Base-by-base conservation (phyloP, 129 eudicot species). In the Flaveria brownii region DNA sequence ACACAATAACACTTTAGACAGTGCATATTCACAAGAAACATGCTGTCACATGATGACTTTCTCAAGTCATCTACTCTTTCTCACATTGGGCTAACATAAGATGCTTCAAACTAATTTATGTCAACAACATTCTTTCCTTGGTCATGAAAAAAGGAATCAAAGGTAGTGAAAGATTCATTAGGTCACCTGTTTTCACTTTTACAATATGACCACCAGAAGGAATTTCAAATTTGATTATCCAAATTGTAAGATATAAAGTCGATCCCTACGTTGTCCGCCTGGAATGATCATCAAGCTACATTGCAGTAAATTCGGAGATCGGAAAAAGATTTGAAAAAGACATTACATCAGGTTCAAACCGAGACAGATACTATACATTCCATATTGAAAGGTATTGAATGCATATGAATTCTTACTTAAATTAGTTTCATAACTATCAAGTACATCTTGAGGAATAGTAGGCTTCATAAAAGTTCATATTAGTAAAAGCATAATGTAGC, bases 61-160 rank as follows among this genome's bases (percentile, higher is more conserved):
- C 78, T 71, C 69, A 54, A 70, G n/a, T 70, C 30, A 70, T 68
- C 66, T 76, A 15, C 25, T 64, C 52, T 77, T 28, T 41, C 23
- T 52, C 3, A 54, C 62, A 17, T 18, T 55, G 62, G 62, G 54
- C n/a, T 10, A 49, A 62, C 64, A 75, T 49, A 73, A 57, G 72
- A 47, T 50, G 25, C 61, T 76, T 63, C 64, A 76, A 76, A 28
- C 52, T 49, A 66, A 77, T 8, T 50, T 55, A 52, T 7, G 51
- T 67, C 80, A 52, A 68, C 13, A 52, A 55, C 54, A 77, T 77
- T 77, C 81, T 68, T 77, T 54, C 68, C 79, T 73, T 65, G 46
- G 14, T 15, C 2, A 8, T 41, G 59, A 45, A 39, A 49, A 80
- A 79, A 66, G 28, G 51, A 80, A 66, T 42, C 56, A 55, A 65